A percentile compares a stretch with the other conserved stretches of the same genome.
These are phyloP conservation scores for Tolypocladium nubicola DNA, from an alignment of 2,329 filamentous ascomycete species.

Conservation along the genomic window DNA sequence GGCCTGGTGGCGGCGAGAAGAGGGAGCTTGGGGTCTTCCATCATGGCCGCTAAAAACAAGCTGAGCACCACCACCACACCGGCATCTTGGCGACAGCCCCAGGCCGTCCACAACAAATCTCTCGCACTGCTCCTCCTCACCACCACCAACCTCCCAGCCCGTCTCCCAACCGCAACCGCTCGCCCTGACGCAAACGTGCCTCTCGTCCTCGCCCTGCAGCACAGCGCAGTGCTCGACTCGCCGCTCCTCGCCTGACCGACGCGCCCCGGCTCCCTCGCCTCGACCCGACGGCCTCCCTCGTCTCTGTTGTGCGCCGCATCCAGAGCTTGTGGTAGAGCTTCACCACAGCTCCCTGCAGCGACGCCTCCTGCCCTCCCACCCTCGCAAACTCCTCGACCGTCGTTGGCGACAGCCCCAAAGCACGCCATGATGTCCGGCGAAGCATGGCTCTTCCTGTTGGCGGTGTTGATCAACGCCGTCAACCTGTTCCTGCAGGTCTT, in stretches of 20 bases:
- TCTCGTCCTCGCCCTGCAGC: background rate
- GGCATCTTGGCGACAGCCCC: background rate
- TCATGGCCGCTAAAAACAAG: background rate
- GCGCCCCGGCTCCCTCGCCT: background rate
- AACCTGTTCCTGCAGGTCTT: constrained; percentile 99
- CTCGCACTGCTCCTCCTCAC: background rate
- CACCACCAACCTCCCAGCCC: background rate
- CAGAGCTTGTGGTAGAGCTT: constrained; percentile 16
- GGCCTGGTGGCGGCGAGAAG: background rate
- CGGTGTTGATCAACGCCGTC: constrained; percentile 98
- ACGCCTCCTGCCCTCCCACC: constrained; percentile 1
- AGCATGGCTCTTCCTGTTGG: constrained; percentile 95
- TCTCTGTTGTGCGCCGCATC: background rate
- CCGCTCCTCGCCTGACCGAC: background rate
- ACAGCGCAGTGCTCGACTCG: background rate
- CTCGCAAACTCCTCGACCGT: background rate
- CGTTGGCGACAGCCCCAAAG: constrained; percentile 13
- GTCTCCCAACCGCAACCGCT: background rate
- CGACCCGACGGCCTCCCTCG: background rate
- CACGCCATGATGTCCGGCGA: constrained; percentile 72
- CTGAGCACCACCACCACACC: background rate
- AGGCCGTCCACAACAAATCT: background rate
- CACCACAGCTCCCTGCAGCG: constrained; percentile 11
- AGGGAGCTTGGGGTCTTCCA: background rate
- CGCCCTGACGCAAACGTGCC: background rate